phyloP scores from a whole-genome alignment of 2,329 filamentous ascomycete genomes.

The Aphanoascus verrucosus region DNA sequence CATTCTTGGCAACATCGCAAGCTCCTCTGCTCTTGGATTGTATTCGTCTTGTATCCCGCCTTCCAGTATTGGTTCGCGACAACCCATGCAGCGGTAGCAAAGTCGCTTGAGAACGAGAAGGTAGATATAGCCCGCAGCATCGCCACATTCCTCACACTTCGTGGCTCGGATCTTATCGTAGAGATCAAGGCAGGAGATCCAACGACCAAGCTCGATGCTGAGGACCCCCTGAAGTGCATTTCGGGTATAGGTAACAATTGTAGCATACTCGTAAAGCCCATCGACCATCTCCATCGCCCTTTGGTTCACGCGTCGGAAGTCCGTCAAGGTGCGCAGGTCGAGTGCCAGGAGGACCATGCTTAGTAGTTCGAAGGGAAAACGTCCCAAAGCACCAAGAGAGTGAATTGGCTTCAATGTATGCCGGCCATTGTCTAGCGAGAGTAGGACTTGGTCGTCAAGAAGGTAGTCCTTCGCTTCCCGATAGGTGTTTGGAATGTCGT shows the following conservation, averaged over 20 bases:
- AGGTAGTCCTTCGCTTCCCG: too few species aligned
- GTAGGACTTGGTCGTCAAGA: conserved; percentile 4
- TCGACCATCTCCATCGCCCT: conserved; percentile 23
- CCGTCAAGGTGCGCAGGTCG: conserved; percentile 27
- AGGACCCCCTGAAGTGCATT: conserved; percentile 23
- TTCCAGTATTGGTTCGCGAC: too few species aligned
- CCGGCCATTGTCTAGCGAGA: conserved; percentile 21
- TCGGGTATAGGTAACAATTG: conserved; percentile 23
- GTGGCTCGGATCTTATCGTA: conserved; percentile 25
- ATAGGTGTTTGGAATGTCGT: too few species aligned
- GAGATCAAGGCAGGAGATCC: conserved; percentile 23
- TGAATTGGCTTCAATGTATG: conserved; percentile 5
- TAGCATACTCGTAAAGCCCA: conserved; percentile 28
- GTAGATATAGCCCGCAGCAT: conserved; percentile 33
- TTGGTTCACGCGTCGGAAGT: conserved; percentile 30
- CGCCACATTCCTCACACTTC: conserved; percentile 28
- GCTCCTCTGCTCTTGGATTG: conserved; percentile 20
- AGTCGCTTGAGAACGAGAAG: conserved; percentile 32
- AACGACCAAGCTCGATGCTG: conserved; percentile 25
- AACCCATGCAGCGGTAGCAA: conserved; percentile 25
- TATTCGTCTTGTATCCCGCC: conserved; percentile 8
- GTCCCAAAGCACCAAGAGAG: conserved; percentile 21
- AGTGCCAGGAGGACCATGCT: conserved; percentile 21
- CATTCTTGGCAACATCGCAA: background rate
- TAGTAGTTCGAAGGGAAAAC: conserved; percentile 25